Percentiles rank a stretch among this genome's conserved stretches.
Evolutionary conservation across 2,329 filamentous ascomycete genomes (phyloP).

Genomic region (Aspergillus sp.): DNA sequence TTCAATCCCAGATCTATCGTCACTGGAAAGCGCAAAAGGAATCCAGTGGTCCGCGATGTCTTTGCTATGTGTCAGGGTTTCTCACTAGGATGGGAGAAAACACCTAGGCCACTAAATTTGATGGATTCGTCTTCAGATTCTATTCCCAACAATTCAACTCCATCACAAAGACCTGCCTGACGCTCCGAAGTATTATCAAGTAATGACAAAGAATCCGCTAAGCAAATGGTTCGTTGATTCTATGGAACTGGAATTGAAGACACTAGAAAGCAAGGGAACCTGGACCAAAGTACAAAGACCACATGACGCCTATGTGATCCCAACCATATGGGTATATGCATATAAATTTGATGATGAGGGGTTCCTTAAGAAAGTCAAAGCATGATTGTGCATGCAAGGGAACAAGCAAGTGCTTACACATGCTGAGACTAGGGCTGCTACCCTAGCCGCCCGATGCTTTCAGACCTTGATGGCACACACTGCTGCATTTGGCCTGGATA

Average conservation of each 20-base stretch:
- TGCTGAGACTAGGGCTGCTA: too few species aligned
- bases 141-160: background rate
- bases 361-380: too few species aligned
- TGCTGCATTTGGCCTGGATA: too few species aligned
- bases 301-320: too few species aligned
- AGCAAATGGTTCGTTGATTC: background rate
- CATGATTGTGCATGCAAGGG: too few species aligned
- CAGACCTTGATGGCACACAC: too few species aligned
- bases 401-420: too few species aligned
- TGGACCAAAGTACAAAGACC: background rate
- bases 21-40: background rate
- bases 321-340: too few species aligned
- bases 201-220: constrained; percentile 1
- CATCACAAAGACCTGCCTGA: background rate
- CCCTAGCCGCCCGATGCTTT: too few species aligned
- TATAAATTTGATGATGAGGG: too few species aligned
- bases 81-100: background rate
- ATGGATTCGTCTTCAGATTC: background rate
- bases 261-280: constrained; percentile 1
- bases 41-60: background rate
- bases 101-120: background rate
- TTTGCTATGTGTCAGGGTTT: background rate
- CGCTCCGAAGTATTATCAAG: background rate
- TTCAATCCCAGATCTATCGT: background rate
- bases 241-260: background rate